Base-by-base conservation (phyloP, 495 filamentous ascomycete genomes). In the Choiromyces venosus region DNA sequence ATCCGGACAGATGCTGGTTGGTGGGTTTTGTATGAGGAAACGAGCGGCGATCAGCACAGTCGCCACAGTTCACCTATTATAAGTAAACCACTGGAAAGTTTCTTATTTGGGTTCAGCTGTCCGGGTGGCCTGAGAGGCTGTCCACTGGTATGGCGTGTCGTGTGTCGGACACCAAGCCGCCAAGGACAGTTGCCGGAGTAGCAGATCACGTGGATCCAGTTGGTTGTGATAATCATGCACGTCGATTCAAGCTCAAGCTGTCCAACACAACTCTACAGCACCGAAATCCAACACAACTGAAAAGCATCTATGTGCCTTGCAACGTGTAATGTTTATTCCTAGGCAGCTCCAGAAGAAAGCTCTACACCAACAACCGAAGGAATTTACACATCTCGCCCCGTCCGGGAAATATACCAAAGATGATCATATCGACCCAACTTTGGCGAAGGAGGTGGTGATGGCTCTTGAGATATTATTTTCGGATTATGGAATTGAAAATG, bases 401-500 rank as follows among this genome's bases (percentile, higher is more conserved):
- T 70, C 67, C 61, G 73, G 65, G 52, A 74, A 66, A 44, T 65
- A 61, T 35, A 78, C 46, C 52, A 37, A 35, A 25, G 38, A 42
- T 19, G 56, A 68, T 25, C 29, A n/a, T 42, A 73, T 80, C 37
- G 68, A 77, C 64, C 72, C 37, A 66, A n/a, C 37, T 36, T 33
- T 36, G 42, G 79, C 79, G 33, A 74, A 61, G 65, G 79, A 82
- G 44, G 66, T 78, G 9, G 78, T 82, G 46, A 77, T 78, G 74
- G 75, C 79, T 12, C 69, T 84, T 4, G 83, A 84, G 38, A 72
- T 84, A 21, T 37, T 84, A 19, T 74, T 84, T 52, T 80, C 82
- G 14, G 78, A 82, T 67, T 83, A 81, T 44, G 79, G 76, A 33
- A 71, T 77, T 29, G 72, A 80, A 35, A 68, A 81, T n/a, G 69